A percentile compares a stretch with the other conserved stretches of the same genome.
phyloP scores from a whole-genome alignment of 2,329 filamentous ascomycete genomes.

The Arachnomyces sp. region DNA sequence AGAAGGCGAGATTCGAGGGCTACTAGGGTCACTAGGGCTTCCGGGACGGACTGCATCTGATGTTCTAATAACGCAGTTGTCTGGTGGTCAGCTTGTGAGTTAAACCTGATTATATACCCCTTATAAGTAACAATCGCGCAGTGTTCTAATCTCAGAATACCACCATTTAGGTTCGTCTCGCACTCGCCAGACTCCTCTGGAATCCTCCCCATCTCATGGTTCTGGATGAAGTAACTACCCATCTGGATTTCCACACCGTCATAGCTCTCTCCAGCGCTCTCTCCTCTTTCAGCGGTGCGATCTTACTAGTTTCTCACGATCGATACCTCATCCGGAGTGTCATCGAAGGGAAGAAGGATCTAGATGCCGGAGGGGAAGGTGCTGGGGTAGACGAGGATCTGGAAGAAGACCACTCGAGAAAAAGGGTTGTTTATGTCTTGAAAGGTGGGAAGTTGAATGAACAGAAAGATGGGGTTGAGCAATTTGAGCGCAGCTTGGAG shows the following conservation, averaged over 20 bases:
- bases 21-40: slow-evolving; percentile 63
- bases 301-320: slow-evolving; percentile 74
- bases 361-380: slow-evolving; percentile 36
- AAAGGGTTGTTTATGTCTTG: slow-evolving; percentile 54
- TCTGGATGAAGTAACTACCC: slow-evolving; percentile 76
- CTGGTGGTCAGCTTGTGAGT: slow-evolving; percentile 67
- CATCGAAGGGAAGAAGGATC: slow-evolving; percentile 53
- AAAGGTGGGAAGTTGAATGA: slow-evolving; percentile 50
- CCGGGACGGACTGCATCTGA: slow-evolving; percentile 64
- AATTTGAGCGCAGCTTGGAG: slow-evolving; percentile 59
- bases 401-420: slow-evolving; percentile 37
- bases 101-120: slow-evolving; percentile 23
- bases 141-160: neutral
- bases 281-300: slow-evolving; percentile 61
- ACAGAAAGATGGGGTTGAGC: slow-evolving; percentile 54
- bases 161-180: slow-evolving; percentile 43
- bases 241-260: slow-evolving; percentile 77
- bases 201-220: slow-evolving; percentile 63
- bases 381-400: slow-evolving; percentile 31
- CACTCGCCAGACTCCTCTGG: slow-evolving; percentile 63
- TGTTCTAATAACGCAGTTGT: slow-evolving; percentile 64
- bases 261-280: slow-evolving; percentile 62
- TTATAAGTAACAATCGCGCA: neutral
- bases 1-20: slow-evolving; percentile 60
- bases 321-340: slow-evolving; percentile 71